phyloP scores from a whole-genome alignment of 768 basidiomycete species.

The Tephrocybe sp. region DNA sequence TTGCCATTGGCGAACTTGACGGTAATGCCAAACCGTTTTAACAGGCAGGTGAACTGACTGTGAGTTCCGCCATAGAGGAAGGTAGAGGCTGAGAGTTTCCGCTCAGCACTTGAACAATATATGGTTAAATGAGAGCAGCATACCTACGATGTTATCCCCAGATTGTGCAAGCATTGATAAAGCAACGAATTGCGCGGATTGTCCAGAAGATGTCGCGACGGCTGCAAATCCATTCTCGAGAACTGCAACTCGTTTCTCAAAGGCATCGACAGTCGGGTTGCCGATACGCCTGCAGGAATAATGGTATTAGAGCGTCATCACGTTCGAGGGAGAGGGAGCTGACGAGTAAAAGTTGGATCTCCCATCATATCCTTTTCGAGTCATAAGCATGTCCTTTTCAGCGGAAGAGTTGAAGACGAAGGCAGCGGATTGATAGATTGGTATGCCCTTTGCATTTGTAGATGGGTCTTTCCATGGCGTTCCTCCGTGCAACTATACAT shows the following conservation, averaged over 20 bases:
- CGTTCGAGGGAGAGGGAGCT: conserved; percentile 42
- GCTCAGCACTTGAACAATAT: neutral
- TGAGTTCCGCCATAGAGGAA: neutral
- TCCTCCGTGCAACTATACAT: no score
- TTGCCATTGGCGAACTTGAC: neutral
- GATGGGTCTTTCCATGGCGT: no score
- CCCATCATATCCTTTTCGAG: no score
- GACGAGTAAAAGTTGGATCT: conserved; percentile 28
- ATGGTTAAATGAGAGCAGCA: neutral
- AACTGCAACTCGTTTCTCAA: conserved; percentile 75
- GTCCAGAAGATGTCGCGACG: conserved; percentile 69
- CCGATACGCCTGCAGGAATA: conserved; percentile 67
- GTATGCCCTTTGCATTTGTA: no score
- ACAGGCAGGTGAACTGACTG: neutral
- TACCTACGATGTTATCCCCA: neutral
- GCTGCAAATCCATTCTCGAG: conserved; percentile 77
- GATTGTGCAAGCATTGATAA: conserved; percentile 57
- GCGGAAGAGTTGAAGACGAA: conserved; percentile 26
- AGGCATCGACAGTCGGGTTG: conserved; percentile 69
- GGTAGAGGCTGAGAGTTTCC: neutral
- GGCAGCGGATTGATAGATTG: conserved; percentile 67
- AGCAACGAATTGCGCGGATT: conserved; percentile 55
- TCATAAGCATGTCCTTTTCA: neutral
- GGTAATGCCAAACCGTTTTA: neutral
- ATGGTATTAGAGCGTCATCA: no score